Evolutionary conservation across 768 basidiomycete genomes (phyloP), one percentile per base, ranked within the genome.

Genomic region (Lanmaoa rubissima): DNA sequence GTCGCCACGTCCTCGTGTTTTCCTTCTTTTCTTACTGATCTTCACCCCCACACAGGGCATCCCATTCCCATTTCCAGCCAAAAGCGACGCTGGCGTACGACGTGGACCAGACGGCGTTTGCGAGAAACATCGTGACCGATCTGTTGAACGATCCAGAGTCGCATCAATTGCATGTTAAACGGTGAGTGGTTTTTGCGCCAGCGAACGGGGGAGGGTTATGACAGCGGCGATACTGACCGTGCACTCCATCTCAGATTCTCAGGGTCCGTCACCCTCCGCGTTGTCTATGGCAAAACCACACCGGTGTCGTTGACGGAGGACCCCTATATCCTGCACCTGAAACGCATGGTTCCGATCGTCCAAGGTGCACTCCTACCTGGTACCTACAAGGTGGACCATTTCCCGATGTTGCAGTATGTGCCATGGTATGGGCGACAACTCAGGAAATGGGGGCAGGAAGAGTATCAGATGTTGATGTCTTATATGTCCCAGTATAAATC

Each of bases 361-460:
- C 68, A 73, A 17, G 53, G 59, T 2, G 69, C 69, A 2, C 62
- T 78, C 38, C 36, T 65, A 0, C 74, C 72, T 0, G 74, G 76
- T 2, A 61, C 69, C 5, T 72, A 72, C 47, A 54, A 58, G 13
- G 75, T 75, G 12, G 75, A 78, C 51, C 61, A 59, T n/a, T 70
- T 66, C 52, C 76, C 76, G 0, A 48, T 74, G 43, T 61, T 77
- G 26, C 57, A 54, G 19, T 83, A 81, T 58, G 62, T 88, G n/a
- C 86, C 87, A 1, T 82, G 82, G n/a, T 86, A 86, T 61, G 74
- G 83, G 1, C 73, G 76, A 16, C 79, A 83, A 51, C 74, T 88
- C 7, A 76, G 76, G 55, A 71, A 75, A 2, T 84, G 82, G 39
- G 84, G 86, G 45, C 60, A 65, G 2, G 80, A 84, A 55, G 85